Conservation (phyloP, 2,329 filamentous ascomycete species). For the Colletotrichum eremochloae region DNA sequence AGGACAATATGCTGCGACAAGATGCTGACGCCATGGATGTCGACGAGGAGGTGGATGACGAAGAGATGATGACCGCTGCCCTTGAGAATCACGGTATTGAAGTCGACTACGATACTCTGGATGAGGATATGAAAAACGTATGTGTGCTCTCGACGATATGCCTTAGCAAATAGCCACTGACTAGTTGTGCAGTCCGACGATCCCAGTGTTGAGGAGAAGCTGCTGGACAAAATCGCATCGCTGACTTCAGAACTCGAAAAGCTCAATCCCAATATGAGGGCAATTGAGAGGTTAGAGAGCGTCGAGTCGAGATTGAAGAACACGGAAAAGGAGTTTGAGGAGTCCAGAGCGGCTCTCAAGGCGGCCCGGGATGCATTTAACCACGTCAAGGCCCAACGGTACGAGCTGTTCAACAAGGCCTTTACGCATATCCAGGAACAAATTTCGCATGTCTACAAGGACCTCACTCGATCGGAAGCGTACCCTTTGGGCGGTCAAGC, state of each 20-base stretch:
- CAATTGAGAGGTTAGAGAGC: conserved; percentile 88
- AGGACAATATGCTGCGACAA: conserved; percentile 81
- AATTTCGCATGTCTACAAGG: conserved; percentile 93
- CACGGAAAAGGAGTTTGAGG: conserved; percentile 91
- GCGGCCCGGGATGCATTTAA: conserved; percentile 87
- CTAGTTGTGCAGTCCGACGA: conserved; percentile 70
- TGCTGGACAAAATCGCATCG: conserved; percentile 82
- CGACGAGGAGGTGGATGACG: conserved; percentile 76
- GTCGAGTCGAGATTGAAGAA: conserved; percentile 86
- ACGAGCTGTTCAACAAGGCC: conserved; percentile 93
- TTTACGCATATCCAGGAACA: conserved; percentile 96
- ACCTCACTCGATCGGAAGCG: conserved; percentile 89
- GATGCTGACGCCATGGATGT: conserved; percentile 94
- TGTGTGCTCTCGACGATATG: conserved; percentile 49
- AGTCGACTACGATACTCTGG: conserved; percentile 85
- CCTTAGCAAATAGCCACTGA: conserved; percentile 46
- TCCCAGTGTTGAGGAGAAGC: conserved; percentile 77
- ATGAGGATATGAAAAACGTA: conserved; percentile 85
- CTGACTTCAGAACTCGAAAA: conserved; percentile 88
- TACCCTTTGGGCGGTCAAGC: conserved; percentile 92
- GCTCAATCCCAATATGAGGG: conserved; percentile 96
- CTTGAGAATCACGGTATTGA: conserved; percentile 93
- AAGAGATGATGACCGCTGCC: conserved; percentile 71
- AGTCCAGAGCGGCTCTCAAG: conserved; percentile 80
- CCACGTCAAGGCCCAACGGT: conserved; percentile 83